Evolutionary conservation across 805 yeast genomes (phyloP).

Genomic region (Metschnikowia colocasiae): DNA sequence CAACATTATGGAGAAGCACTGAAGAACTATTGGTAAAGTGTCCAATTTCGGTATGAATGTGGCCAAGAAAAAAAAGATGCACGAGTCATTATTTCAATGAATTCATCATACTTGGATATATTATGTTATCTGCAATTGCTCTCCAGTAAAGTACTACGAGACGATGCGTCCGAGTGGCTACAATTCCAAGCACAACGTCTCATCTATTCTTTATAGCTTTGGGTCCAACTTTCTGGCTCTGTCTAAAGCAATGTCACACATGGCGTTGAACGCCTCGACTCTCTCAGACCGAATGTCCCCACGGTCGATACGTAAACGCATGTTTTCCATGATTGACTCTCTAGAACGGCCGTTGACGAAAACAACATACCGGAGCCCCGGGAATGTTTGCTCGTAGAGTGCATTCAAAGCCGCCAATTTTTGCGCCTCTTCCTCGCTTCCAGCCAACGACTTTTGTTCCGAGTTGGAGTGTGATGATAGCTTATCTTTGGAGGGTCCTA

Average conservation of each 20-base stretch:
- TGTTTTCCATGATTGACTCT: conserved; percentile 54
- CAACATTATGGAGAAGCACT: not conserved
- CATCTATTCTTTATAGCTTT: conserved; percentile 20
- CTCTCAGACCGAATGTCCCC: conserved; percentile 55
- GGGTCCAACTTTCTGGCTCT: conserved; percentile 55
- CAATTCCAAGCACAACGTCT: too few relatives aligned
- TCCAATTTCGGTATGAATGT: too few relatives aligned
- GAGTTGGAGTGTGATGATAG: conserved; percentile 61
- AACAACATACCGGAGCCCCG: conserved; percentile 77
- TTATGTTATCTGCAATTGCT: not conserved
- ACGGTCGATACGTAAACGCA: conserved; percentile 42
- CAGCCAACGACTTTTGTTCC: conserved; percentile 67
- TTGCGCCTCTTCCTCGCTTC: conserved; percentile 46
- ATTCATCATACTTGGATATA: too few relatives aligned
- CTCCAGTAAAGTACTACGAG: not conserved
- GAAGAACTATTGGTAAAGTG: too few relatives aligned
- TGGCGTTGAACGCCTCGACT: conserved; percentile 69
- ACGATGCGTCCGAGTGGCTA: not conserved
- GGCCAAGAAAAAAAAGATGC: too few relatives aligned
- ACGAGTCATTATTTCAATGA: too few relatives aligned
- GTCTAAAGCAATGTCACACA: conserved; percentile 89
- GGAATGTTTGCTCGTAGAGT: conserved; percentile 56
- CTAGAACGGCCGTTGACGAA: conserved; percentile 84
- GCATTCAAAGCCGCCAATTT: conserved; percentile 53
- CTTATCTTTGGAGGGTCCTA: conserved; percentile 58